Evolutionary conservation across 371 early-diverging fungal genomes (phyloP).

Genomic region (Polyrhizophydium stewartii): DNA sequence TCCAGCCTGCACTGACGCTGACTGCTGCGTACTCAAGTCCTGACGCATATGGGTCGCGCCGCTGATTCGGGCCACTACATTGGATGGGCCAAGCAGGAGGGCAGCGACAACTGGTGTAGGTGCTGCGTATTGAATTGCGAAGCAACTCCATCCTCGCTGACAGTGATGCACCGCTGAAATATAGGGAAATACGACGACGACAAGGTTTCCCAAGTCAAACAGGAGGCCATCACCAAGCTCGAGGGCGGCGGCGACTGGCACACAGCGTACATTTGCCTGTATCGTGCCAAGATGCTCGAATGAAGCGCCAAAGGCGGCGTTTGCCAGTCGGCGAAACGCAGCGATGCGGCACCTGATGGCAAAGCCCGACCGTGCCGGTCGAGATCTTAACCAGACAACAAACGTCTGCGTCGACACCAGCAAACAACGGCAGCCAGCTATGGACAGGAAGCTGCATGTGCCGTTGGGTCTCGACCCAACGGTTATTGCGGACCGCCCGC

Average conservation of each 20-base stretch:
- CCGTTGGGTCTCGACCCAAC: neutral
- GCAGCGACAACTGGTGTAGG: conserved; percentile 40
- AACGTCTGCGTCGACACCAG: neutral
- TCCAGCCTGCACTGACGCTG: no score
- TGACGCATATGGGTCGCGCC: conserved; percentile 81
- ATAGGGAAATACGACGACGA: conserved; percentile 90
- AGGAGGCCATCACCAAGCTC: conserved; percentile 84
- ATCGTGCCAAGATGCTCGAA: conserved; percentile 13
- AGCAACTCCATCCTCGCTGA: neutral
- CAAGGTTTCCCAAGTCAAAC: conserved; percentile 76
- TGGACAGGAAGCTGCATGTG: neutral
- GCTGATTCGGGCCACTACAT: conserved; percentile 70
- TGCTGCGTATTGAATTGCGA: neutral
- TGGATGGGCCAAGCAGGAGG: conserved; percentile 60
- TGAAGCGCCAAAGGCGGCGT: no score
- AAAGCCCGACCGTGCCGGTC: no score
- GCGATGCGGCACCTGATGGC: no score
- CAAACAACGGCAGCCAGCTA: neutral
- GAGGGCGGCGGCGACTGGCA: conserved; percentile 79
- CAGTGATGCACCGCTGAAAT: neutral
- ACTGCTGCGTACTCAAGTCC: conserved; percentile 53
- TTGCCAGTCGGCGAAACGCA: no score
- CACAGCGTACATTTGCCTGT: conserved; percentile 22
- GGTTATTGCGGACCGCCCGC: neutral
- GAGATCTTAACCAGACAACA: neutral